Conservation (phyloP, 306 rosid species). For the Acacia melanoxylon region DNA sequence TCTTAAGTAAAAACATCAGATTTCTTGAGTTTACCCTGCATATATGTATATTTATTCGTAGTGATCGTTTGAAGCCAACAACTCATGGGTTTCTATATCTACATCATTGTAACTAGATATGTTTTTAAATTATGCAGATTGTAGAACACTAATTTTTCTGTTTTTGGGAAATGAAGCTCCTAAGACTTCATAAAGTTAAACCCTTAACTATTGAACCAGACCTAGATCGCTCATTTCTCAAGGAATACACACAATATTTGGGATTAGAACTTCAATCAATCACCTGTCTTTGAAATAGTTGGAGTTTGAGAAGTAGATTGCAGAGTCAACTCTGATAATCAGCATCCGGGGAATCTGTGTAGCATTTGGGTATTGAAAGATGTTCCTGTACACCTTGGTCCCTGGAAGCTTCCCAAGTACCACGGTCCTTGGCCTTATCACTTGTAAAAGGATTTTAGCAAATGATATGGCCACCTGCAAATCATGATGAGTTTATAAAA, state of each 20-base stretch:
- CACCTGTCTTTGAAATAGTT: constrained; percentile 89
- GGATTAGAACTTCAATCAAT: background rate
- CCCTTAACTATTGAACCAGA: background rate
- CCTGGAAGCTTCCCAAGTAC: constrained; percentile 74
- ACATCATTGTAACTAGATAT: background rate
- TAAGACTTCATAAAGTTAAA: background rate
- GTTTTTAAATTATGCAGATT: background rate
- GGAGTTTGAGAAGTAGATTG: constrained; percentile 84
- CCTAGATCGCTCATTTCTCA: background rate
- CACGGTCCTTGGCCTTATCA: constrained; percentile 76
- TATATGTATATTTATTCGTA: background rate
- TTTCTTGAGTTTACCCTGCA: background rate
- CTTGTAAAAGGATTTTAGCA: constrained; percentile 75
- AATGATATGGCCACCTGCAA: constrained; percentile 69
- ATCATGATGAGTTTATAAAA: background rate
- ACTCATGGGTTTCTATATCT: background rate
- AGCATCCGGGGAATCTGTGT: constrained; percentile 52
- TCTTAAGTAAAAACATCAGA: background rate
- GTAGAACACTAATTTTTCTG: background rate
- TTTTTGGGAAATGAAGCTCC: background rate
- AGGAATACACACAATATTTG: background rate
- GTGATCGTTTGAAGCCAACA: background rate
- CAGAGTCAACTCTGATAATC: constrained; percentile 79
- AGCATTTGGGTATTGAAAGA: constrained; percentile 69
- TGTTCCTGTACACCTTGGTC: constrained; percentile 59